phyloP scores from a whole-genome alignment of 139 green algal species.

The Chlamydomonas sp. region DNA sequence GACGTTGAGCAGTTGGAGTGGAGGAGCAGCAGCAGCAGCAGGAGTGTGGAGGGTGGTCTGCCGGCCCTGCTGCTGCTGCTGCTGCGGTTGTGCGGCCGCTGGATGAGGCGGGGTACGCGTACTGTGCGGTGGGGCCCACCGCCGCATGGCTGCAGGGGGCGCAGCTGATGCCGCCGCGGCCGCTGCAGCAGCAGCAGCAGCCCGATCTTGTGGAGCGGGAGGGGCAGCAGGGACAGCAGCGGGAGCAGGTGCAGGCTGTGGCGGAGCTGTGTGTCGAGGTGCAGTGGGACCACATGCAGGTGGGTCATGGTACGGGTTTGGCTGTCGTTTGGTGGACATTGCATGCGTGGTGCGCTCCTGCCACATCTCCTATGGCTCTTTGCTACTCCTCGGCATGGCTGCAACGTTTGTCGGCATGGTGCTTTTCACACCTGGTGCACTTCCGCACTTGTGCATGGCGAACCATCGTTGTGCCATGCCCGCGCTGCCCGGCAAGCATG shows the following conservation, averaged over 20 bases:
- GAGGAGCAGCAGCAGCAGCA: too few relatives aligned
- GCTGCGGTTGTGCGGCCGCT: slow-evolving; percentile 12
- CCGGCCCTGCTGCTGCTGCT: neutral
- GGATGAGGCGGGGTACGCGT: slow-evolving; percentile 18
- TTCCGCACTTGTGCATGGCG: too few relatives aligned
- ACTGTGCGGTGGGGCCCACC: slow-evolving; percentile 19
- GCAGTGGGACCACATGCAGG: slow-evolving; percentile 40
- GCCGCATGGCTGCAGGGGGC: slow-evolving; percentile 27
- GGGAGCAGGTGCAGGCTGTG: neutral
- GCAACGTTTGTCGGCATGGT: too few relatives aligned
- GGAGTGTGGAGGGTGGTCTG: neutral
- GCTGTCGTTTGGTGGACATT: neutral
- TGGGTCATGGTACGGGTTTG: neutral
- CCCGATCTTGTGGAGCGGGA: neutral
- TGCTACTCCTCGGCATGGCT: neutral
- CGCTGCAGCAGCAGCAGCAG: neutral
- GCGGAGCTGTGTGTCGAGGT: slow-evolving; percentile 16
- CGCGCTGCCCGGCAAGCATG: too few relatives aligned
- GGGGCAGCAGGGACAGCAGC: too few relatives aligned
- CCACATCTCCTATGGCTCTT: neutral
- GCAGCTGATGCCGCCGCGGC: neutral
- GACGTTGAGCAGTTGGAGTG: too few relatives aligned
- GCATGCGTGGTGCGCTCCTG: neutral
- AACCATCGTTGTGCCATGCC: too few relatives aligned
- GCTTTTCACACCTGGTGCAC: too few relatives aligned